Conservation (phyloP, 1,139 yeast species). For the Debaryomycetaceae sp. region DNA sequence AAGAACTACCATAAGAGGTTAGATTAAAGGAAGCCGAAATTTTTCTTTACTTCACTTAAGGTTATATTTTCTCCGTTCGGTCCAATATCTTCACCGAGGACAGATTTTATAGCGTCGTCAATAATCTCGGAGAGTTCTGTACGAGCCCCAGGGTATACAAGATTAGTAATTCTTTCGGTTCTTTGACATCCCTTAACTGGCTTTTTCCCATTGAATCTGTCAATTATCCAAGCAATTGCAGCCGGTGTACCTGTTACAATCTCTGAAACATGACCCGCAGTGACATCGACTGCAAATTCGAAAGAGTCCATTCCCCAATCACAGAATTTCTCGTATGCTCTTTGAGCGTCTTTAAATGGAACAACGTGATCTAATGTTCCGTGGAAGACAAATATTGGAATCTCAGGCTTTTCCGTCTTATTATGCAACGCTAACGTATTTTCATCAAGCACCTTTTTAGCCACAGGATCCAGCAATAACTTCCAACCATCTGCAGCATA, state of each 20-base stretch:
- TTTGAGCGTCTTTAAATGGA: constrained; percentile 16
- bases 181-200: constrained; percentile 4
- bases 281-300: constrained; percentile 6
- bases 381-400: constrained; percentile 26
- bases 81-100: background rate
- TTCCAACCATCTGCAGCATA: background rate
- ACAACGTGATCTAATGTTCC: constrained; percentile 22
- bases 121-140: background rate
- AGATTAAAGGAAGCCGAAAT: no score
- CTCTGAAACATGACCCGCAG: constrained; percentile 8
- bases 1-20: no score
- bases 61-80: constrained; percentile 3
- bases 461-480: background rate
- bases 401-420: constrained; percentile 12
- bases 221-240: constrained; percentile 7
- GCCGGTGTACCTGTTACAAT: constrained; percentile 5
- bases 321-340: constrained; percentile 22
- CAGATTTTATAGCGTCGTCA: background rate
- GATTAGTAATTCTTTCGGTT: background rate
- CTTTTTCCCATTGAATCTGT: constrained; percentile 5
- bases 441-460: constrained; percentile 4
- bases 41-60: background rate
- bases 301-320: constrained; percentile 8
- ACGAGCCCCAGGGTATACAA: background rate
- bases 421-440: constrained; percentile 15